Base-by-base conservation (phyloP, 306 rosid species). In the Dryas octopetala region DNA sequence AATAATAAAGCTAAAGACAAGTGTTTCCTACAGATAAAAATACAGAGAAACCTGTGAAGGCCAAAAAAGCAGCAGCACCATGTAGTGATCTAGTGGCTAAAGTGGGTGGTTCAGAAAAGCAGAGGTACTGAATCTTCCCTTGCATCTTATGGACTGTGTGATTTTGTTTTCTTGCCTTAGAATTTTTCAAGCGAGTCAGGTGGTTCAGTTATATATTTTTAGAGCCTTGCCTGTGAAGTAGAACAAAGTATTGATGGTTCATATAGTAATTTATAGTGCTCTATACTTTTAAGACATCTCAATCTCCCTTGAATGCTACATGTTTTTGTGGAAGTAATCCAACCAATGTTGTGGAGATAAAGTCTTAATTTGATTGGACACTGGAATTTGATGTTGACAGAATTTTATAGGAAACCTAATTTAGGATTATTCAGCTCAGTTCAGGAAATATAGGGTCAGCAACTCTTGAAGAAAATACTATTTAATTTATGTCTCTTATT, bases 41-140 rank as follows among this genome's bases (percentile, higher is more conserved):
- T 68, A 78, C 88, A 80, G 88, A 72, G 81, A 90, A 90, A 68
- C 83, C 81, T 0, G 12, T 44, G 59, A 89, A 85, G 81, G 53
- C 71, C 47, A 84, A 77, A 83, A 90, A 92, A 68, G 61, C 85
- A 70, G 58, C 81, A 68, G 67, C 79, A 70, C 89, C 87, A 54
- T 71, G 82, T 79, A 78, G 74, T 76, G 88, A 85, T 82, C 67
- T 80, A 53, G 89, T 73, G 28, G 90, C 78, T 78, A 84, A 86
- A 75, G 86, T 82, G 48, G 96, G 95, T 70, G 60, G 89, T 78
- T 95, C 97, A 17, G 90, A 89, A 78, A 92, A 85, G 83, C 96
- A 95, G 77, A 92, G 89, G 99, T 92, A 79, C 54, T 60, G 46
- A 55, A 69, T 65, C 51, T 49, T 73, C 64, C 62, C 73, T 50